phyloP scores from a whole-genome alignment of 2,329 filamentous ascomycete genomes.

The Seiridium unicorne region DNA sequence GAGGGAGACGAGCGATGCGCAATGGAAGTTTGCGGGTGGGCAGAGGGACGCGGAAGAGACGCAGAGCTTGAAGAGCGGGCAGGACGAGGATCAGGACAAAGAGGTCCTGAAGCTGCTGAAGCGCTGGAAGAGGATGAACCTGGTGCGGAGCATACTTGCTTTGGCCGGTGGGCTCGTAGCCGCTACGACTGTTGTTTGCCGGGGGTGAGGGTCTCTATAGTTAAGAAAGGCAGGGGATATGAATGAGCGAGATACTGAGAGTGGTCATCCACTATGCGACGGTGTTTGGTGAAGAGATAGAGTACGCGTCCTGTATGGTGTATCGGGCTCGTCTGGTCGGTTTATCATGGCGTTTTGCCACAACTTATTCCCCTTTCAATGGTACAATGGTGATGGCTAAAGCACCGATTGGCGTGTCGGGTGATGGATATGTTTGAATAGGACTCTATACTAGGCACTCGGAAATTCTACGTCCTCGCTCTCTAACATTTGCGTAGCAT shows the following conservation, averaged over 20 bases:
- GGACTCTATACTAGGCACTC: too few species aligned
- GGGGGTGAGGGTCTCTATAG: background rate
- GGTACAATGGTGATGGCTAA: too few species aligned
- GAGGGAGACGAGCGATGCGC: background rate
- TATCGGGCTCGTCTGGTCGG: too few species aligned
- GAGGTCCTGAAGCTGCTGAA: background rate
- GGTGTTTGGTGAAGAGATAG: too few species aligned
- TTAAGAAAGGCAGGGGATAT: background rate
- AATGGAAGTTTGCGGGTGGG: background rate
- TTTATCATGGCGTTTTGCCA: too few species aligned
- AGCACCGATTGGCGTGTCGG: too few species aligned
- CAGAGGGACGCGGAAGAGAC: background rate
- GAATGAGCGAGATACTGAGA: background rate
- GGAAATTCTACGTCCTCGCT: too few species aligned
- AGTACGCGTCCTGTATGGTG: too few species aligned
- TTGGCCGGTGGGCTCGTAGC: background rate
- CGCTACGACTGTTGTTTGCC: background rate
- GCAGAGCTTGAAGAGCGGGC: background rate
- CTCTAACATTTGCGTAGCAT: too few species aligned
- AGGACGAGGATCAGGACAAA: background rate
- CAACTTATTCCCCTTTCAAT: too few species aligned
- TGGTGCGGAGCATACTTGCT: background rate
- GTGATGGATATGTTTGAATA: too few species aligned
- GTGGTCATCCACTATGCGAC: too few species aligned
- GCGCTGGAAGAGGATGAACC: slow-evolving; percentile 2